A percentile compares a stretch with the other conserved stretches of the same genome.
phyloP scores from a whole-genome alignment of 352 stramenopile species.

The Phytopythium vexans region DNA sequence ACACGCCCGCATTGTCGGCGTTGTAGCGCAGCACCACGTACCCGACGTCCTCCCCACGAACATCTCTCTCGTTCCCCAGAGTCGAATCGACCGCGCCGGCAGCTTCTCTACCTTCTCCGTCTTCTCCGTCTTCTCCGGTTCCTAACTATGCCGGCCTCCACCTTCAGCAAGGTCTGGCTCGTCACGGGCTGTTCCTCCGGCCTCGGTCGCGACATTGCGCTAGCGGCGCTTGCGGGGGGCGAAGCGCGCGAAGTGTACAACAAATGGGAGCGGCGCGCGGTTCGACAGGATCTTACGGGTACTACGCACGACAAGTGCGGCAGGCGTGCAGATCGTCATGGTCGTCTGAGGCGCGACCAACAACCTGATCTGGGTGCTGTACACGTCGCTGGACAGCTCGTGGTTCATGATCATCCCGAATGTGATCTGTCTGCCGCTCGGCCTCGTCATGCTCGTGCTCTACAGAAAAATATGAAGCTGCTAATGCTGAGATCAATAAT shows the following conservation, averaged over 20 bases:
- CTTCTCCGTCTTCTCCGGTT: too few relatives aligned
- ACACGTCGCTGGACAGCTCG: conserved; percentile 36
- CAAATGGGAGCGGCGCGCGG: conserved; percentile 10
- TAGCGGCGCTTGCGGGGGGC: too few relatives aligned
- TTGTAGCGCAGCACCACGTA: conserved; percentile 30
- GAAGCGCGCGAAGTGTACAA: too few relatives aligned
- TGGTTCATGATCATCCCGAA: conserved; percentile 56
- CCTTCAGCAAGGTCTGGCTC: too few relatives aligned
- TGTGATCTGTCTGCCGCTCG: conserved; percentile 30
- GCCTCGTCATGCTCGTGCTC: conserved; percentile 29
- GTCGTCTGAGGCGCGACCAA: conserved; percentile 37
- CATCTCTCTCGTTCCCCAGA: too few relatives aligned
- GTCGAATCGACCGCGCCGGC: too few relatives aligned
- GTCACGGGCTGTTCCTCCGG: too few relatives aligned
- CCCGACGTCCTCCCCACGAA: conserved; percentile 6
- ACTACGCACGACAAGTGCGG: conserved; percentile 36
- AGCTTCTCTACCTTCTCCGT: too few relatives aligned
- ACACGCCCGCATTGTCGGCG: conserved; percentile 29
- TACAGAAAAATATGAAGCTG: too few relatives aligned
- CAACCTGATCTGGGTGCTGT: conserved; percentile 44
- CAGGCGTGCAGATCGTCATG: conserved; percentile 47
- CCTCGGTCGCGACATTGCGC: too few relatives aligned
- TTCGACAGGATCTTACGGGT: conserved; percentile 40
- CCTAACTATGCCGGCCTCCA: too few relatives aligned
- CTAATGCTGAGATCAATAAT: too few relatives aligned